A percentile compares a stretch with the other conserved stretches of the same genome.
These are phyloP conservation scores for Chrysanthemum makinoi DNA, from an alignment of 129 eudicot genomes.

Conservation along the genomic window DNA sequence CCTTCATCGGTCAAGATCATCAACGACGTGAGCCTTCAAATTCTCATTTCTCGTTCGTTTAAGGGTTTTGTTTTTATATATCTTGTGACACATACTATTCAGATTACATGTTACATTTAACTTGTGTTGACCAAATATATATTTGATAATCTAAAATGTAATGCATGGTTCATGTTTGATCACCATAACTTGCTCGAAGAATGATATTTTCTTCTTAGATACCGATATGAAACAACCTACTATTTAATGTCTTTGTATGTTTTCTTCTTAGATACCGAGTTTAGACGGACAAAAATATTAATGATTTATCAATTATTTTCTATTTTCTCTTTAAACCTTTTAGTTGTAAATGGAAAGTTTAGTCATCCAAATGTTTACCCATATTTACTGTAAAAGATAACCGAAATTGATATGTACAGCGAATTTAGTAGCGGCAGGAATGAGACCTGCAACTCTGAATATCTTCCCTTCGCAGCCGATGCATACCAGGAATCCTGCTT, in stretches of 20 bases:
- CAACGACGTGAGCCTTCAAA: conserved; percentile 3
- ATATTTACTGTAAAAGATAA: neutral
- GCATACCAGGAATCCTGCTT: conserved; percentile 33
- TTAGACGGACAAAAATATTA: neutral
- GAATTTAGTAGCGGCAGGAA: conserved; percentile 28
- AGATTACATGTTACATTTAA: neutral
- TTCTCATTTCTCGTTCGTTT: neutral
- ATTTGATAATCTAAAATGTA: neutral
- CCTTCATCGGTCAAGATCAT: neutral
- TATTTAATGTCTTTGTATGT: neutral
- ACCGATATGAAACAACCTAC: neutral
- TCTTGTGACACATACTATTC: neutral
- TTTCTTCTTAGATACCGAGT: neutral
- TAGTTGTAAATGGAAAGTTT: neutral
- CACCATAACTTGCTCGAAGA: neutral
- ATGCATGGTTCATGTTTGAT: neutral
- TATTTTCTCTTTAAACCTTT: neutral
- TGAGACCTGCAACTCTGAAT: conserved; percentile 70
- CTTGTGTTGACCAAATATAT: neutral
- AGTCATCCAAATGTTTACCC: neutral
- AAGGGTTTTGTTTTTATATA: neutral
- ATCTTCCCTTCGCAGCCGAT: conserved; percentile 90
- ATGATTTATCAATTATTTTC: neutral
- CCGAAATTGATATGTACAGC: conserved; percentile 33
- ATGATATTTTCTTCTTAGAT: neutral